A percentile compares a stretch with the other conserved stretches of the same genome.
Evolutionary conservation across 2,329 filamentous ascomycete genomes (phyloP).

Genomic region (Paecilomyces niveus): DNA sequence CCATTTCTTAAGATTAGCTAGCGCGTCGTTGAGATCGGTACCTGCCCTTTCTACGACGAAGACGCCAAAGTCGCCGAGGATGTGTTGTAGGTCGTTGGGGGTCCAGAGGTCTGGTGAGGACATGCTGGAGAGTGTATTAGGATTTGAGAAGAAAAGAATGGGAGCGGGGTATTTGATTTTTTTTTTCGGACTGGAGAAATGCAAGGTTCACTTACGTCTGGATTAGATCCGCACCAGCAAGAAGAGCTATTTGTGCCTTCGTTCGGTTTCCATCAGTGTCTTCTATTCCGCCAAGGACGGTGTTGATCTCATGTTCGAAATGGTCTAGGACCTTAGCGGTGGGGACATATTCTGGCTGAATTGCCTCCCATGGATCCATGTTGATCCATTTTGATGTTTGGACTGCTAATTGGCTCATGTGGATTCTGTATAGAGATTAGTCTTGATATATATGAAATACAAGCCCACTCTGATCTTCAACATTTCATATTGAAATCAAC

Average conservation of each 20-base stretch:
- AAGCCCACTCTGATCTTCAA: neutral
- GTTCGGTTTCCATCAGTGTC: conserved; percentile 55
- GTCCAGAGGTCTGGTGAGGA: conserved; percentile 62
- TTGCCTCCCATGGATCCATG: conserved; percentile 73
- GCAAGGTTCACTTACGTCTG: conserved; percentile 41
- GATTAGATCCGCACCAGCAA: conserved; percentile 64
- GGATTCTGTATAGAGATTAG: conserved; percentile 40
- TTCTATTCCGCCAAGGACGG: conserved; percentile 61
- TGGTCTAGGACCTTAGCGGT: conserved; percentile 78
- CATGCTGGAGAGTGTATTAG: conserved; percentile 34
- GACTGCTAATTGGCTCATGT: conserved; percentile 75
- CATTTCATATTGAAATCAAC: neutral
- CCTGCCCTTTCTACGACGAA: conserved; percentile 71
- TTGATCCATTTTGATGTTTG: conserved; percentile 64
- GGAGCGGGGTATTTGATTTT: neutral
- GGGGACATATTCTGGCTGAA: conserved; percentile 67
- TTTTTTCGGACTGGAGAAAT: neutral
- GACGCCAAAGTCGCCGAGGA: conserved; percentile 65
- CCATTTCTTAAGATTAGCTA: conserved; percentile 65
- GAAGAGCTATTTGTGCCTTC: conserved; percentile 61
- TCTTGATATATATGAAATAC: neutral
- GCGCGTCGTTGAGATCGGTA: conserved; percentile 71
- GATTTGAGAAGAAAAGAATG: neutral
- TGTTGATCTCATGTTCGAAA: conserved; percentile 76
- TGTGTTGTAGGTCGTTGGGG: conserved; percentile 65